These are phyloP conservation scores for Aspergillus cavernicola DNA, from an alignment of 495 filamentous ascomycete genomes.

Conservation along the genomic window DNA sequence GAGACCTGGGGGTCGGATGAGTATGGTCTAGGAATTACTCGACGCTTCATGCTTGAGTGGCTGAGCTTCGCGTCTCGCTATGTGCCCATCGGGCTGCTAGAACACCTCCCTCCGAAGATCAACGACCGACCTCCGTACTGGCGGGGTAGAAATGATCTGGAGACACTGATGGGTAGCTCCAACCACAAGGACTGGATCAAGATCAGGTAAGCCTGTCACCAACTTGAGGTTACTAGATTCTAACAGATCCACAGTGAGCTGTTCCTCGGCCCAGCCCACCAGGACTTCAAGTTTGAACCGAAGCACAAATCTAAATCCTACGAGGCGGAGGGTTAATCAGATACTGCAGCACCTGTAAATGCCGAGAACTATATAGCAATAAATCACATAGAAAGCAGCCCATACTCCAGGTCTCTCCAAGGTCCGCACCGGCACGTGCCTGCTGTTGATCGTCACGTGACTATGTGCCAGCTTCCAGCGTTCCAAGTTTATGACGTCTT, in stretches of 20 bases:
- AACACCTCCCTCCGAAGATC: constrained; percentile 78
- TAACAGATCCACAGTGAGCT: constrained; percentile 67
- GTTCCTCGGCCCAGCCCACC: constrained; percentile 89
- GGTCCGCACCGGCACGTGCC: too few species aligned
- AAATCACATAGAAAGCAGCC: too few species aligned
- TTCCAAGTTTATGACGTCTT: constrained; percentile 35
- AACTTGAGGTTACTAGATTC: background rate
- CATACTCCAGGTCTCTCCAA: too few species aligned
- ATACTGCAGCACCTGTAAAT: background rate
- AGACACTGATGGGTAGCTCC: constrained; percentile 81
- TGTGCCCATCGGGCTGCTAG: constrained; percentile 83
- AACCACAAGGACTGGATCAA: constrained; percentile 98
- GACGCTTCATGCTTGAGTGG: constrained; percentile 92
- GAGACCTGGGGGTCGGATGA: constrained; percentile 95
- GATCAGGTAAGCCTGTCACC: constrained; percentile 70
- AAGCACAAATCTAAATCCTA: constrained; percentile 95
- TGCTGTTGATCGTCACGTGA: background rate
- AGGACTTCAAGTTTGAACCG: constrained; percentile 91
- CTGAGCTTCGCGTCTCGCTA: constrained; percentile 89
- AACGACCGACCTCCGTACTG: constrained; percentile 85
- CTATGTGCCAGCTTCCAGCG: constrained; percentile 6
- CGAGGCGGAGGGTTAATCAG: constrained; percentile 55
- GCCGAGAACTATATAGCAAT: background rate
- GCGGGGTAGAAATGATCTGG: constrained; percentile 79
- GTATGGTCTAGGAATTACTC: constrained; percentile 80